Percentiles rank a stretch among this genome's conserved stretches.
Conservation (phyloP, 306 rosid genomes). For the Rubus parviflorus region DNA sequence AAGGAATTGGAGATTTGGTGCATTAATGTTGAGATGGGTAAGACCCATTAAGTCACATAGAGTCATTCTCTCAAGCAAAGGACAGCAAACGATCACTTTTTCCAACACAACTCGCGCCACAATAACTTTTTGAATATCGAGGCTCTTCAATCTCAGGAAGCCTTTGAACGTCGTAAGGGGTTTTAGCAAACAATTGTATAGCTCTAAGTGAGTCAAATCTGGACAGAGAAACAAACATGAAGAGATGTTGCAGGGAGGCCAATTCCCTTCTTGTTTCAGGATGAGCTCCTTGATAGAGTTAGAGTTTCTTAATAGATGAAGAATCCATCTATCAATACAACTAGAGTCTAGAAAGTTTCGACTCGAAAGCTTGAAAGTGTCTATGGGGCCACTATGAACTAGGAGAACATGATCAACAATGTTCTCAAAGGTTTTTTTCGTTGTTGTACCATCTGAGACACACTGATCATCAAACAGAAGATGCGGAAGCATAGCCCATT, state of each 20-base stretch:
- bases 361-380: conserved; percentile 47
- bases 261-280: conserved; percentile 47
- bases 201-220: conserved; percentile 44
- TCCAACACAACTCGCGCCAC: not conserved
- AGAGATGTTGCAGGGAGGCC: conserved; percentile 44
- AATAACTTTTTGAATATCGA: conserved; percentile 39
- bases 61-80: not conserved
- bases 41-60: not conserved
- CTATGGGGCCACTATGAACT: conserved; percentile 48
- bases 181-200: conserved; percentile 49
- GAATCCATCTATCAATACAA: conserved; percentile 54
- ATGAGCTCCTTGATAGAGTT: conserved; percentile 40
- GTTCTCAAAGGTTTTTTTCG: not conserved
- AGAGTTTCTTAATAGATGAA: conserved; percentile 42
- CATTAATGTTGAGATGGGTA: not conserved
- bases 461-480: conserved; percentile 42
- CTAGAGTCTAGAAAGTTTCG: conserved; percentile 29
- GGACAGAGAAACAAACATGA: conserved; percentile 47
- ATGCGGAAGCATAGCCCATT: conserved; percentile 47
- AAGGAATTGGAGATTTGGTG: not conserved
- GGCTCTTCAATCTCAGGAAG: conserved; percentile 51
- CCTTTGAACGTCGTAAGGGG: conserved; percentile 51
- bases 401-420: conserved; percentile 53
- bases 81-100: not conserved
- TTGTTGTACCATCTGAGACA: not conserved